Evolutionary conservation across 805 yeast species (phyloP).

Genomic region (Candida parachauliodes): DNA sequence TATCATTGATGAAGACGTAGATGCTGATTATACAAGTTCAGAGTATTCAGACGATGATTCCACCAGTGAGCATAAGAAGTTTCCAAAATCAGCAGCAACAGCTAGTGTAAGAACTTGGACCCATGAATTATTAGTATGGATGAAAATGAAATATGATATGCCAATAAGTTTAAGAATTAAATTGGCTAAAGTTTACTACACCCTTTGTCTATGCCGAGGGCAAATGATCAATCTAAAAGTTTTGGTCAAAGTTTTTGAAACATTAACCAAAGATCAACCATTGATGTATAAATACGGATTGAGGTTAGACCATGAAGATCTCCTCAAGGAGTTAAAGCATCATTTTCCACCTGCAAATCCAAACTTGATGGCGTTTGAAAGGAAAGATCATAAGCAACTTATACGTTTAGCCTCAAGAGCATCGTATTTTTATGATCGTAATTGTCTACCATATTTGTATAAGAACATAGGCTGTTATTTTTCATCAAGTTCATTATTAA

Average conservation of each 20-base stretch:
- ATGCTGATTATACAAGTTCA: constrained; percentile 40
- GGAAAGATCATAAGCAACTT: constrained; percentile 45
- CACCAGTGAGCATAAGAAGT: constrained; percentile 53
- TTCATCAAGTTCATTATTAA: constrained; percentile 50
- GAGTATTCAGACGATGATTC: constrained; percentile 40
- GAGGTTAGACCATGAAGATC: constrained; percentile 47
- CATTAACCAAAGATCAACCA: constrained; percentile 48
- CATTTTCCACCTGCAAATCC: constrained; percentile 38
- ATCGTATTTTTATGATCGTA: constrained; percentile 49
- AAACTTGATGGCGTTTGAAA: constrained; percentile 45
- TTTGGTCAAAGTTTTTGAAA: constrained; percentile 59
- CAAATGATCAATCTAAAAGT: constrained; percentile 59
- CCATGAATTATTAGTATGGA: constrained; percentile 73
- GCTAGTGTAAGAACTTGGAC: constrained; percentile 83
- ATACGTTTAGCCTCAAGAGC: constrained; percentile 52
- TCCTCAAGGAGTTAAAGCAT: constrained; percentile 33
- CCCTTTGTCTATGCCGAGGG: constrained; percentile 68
- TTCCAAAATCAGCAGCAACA: constrained; percentile 68
- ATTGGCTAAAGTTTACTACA: constrained; percentile 66
- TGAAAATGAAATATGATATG: constrained; percentile 73
- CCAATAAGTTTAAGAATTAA: constrained; percentile 62
- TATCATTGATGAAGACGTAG: constrained; percentile 43
- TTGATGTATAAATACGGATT: constrained; percentile 41
- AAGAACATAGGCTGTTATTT: constrained; percentile 48
- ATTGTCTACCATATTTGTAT: constrained; percentile 48